Evolutionary conservation across 495 filamentous ascomycete species (phyloP).

Genomic region (Sporormia fimetaria): DNA sequence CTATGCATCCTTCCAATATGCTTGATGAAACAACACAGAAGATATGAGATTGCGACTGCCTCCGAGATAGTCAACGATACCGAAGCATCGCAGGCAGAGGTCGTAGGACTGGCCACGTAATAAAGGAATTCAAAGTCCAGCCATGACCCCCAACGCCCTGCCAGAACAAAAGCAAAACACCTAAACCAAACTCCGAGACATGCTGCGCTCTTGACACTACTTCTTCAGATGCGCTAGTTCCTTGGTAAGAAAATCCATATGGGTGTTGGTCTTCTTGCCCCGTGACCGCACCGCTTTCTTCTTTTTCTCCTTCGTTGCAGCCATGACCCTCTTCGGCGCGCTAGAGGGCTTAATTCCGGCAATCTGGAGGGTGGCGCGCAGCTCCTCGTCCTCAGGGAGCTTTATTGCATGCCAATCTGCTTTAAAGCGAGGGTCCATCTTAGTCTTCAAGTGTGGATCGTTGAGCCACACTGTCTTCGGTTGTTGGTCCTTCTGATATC

Average conservation of each 20-base stretch:
- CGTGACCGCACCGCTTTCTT: conserved; percentile 54
- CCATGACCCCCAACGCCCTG: too few species aligned
- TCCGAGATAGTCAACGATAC: too few species aligned
- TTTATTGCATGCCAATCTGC: conserved; percentile 70
- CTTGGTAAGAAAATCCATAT: conserved; percentile 80
- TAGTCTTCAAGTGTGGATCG: conserved; percentile 60
- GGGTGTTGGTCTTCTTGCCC: conserved; percentile 81
- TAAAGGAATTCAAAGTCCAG: too few species aligned
- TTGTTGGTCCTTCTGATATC: conserved; percentile 86
- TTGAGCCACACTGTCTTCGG: conserved; percentile 82
- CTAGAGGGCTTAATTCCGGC: conserved; percentile 33
- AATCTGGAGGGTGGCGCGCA: conserved; percentile 47
- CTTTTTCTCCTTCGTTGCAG: conserved; percentile 50
- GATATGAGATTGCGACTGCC: too few species aligned
- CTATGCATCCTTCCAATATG: too few species aligned
- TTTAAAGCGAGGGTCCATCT: conserved; percentile 72
- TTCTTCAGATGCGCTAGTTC: conserved; percentile 62
- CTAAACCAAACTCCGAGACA: not conserved
- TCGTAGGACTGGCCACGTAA: too few species aligned
- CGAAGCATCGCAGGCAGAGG: too few species aligned
- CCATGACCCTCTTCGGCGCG: conserved; percentile 46
- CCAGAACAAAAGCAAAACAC: too few species aligned
- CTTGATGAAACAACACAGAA: too few species aligned
- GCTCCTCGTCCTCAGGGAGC: conserved; percentile 59
- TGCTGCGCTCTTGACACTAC: conserved; percentile 9